A percentile compares a stretch with the other conserved stretches of the same genome.
phyloP scores from a whole-genome alignment of 495 filamentous ascomycete species.

The Jackrogersella minutella region DNA sequence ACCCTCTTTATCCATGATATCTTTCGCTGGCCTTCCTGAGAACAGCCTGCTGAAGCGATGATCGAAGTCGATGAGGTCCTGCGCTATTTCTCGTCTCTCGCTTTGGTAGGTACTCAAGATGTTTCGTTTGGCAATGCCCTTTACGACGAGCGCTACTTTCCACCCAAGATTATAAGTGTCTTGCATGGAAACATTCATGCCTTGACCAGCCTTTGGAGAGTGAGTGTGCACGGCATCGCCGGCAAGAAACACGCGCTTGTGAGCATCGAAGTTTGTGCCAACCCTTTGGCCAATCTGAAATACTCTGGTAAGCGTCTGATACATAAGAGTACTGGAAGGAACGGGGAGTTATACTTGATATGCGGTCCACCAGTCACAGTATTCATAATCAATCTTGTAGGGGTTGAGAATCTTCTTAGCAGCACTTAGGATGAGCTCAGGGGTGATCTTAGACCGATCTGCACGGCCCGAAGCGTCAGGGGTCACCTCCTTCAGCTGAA shows the following conservation, averaged over 20 bases:
- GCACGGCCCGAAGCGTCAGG: conserved; percentile 51
- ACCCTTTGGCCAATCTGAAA: conserved; percentile 76
- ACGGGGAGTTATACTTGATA: conserved; percentile 64
- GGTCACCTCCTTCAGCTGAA: conserved; percentile 71
- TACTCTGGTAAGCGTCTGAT: not conserved
- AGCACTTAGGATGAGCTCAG: conserved; percentile 63
- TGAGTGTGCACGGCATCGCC: conserved; percentile 69
- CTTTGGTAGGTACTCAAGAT: conserved; percentile 74
- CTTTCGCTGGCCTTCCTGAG: conserved; percentile 54
- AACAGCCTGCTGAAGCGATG: conserved; percentile 62
- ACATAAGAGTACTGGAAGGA: conserved; percentile 8
- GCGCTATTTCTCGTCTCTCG: conserved; percentile 73
- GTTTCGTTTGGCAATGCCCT: conserved; percentile 57
- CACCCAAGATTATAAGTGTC: conserved; percentile 78
- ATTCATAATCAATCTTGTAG: conserved; percentile 66
- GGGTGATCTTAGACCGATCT: conserved; percentile 65
- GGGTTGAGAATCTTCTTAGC: conserved; percentile 68
- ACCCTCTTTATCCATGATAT: conserved; percentile 52
- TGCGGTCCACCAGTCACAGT: conserved; percentile 74
- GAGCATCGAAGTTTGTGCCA: conserved; percentile 65
- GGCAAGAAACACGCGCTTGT: conserved; percentile 71
- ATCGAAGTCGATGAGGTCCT: conserved; percentile 79
- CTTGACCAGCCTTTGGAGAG: conserved; percentile 76
- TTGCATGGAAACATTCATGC: conserved; percentile 77
- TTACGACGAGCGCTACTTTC: conserved; percentile 72